Conservation (phyloP, 306 rosid genomes). For the Canavalia gladiata region DNA sequence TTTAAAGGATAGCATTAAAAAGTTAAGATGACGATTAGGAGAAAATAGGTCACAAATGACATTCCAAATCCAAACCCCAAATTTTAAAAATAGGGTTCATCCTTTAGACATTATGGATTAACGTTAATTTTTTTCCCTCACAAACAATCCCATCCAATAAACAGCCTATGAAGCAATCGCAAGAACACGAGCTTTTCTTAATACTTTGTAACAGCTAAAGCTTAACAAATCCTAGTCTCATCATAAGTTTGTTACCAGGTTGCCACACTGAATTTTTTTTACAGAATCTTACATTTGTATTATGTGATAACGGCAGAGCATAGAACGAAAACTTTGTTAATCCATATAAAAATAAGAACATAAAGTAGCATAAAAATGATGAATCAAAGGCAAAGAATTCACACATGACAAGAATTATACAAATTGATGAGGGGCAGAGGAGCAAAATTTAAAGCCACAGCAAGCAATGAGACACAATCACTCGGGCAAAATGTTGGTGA, state of each 20-base stretch:
- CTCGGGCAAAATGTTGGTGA: conserved; percentile 47
- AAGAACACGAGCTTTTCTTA: not conserved
- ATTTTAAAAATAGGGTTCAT: conserved; percentile 5
- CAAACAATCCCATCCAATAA: not conserved
- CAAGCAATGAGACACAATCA: conserved; percentile 62
- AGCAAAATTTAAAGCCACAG: conserved; percentile 81
- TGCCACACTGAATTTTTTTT: conserved; percentile 33
- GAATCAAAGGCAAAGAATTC: conserved; percentile 67
- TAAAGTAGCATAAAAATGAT: conserved; percentile 57
- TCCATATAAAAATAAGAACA: conserved; percentile 52
- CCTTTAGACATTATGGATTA: not conserved
- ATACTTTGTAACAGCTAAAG: conserved; percentile 1
- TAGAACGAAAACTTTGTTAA: conserved; percentile 41
- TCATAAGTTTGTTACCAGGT: conserved; percentile 13
- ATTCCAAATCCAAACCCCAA: not conserved
- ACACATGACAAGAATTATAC: conserved; percentile 62
- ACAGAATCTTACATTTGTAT: conserved; percentile 44
- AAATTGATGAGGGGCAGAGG: conserved; percentile 58
- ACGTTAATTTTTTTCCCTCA: not conserved
- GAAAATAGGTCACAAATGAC: not conserved
- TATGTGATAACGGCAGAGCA: conserved; percentile 37
- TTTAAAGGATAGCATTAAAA: no score
- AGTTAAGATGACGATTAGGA: no score
- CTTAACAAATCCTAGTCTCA: not conserved
- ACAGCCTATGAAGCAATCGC: conserved; percentile 23